phyloP scores from a whole-genome alignment of 2,329 filamentous ascomycete species.

The Aureobasidium melanogenum region DNA sequence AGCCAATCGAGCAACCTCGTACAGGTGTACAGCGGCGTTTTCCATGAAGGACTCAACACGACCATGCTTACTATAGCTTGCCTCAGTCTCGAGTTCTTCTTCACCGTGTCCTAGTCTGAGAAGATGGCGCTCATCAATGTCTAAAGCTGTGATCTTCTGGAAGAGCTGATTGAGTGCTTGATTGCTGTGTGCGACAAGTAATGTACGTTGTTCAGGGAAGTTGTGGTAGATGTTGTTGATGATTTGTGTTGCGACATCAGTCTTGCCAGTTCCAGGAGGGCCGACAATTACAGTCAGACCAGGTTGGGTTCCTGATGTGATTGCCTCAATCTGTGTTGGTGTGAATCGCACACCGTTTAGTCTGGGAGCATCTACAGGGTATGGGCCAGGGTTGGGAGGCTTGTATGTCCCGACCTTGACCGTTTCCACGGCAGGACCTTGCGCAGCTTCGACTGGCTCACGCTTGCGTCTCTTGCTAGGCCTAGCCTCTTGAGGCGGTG shows the following conservation, averaged over 20 bases:
- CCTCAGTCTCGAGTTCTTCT: slow-evolving; percentile 79
- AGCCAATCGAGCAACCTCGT: slow-evolving; percentile 79
- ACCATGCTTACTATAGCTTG: slow-evolving; percentile 87
- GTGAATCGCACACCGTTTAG: slow-evolving; percentile 82
- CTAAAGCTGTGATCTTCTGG: slow-evolving; percentile 90
- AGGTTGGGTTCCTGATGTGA: slow-evolving; percentile 87
- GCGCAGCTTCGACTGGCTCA: slow-evolving; percentile 59
- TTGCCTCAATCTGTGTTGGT: slow-evolving; percentile 81
- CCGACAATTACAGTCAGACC: slow-evolving; percentile 91
- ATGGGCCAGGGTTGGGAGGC: slow-evolving; percentile 80
- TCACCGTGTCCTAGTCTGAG: slow-evolving; percentile 90
- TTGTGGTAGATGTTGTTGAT: slow-evolving; percentile 99
- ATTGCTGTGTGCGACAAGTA: slow-evolving; percentile 93
- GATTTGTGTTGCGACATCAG: slow-evolving; percentile 96
- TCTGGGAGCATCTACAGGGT: slow-evolving; percentile 74
- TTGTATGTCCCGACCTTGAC: slow-evolving; percentile 84
- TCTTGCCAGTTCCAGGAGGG: slow-evolving; percentile 94
- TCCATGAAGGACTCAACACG: slow-evolving; percentile 92
- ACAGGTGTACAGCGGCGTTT: slow-evolving; percentile 67
- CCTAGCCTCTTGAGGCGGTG: slow-evolving; percentile 39
- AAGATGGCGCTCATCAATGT: slow-evolving; percentile 92
- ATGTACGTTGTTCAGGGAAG: slow-evolving; percentile 82
- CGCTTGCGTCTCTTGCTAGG: slow-evolving; percentile 80
- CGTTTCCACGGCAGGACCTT: slow-evolving; percentile 51
- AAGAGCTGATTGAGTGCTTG: slow-evolving; percentile 96